Percentiles rank a stretch among this genome's conserved stretches.
These are phyloP conservation scores for Globisporangium nodosum DNA, from an alignment of 352 stramenopile genomes.

Conservation along the genomic window DNA sequence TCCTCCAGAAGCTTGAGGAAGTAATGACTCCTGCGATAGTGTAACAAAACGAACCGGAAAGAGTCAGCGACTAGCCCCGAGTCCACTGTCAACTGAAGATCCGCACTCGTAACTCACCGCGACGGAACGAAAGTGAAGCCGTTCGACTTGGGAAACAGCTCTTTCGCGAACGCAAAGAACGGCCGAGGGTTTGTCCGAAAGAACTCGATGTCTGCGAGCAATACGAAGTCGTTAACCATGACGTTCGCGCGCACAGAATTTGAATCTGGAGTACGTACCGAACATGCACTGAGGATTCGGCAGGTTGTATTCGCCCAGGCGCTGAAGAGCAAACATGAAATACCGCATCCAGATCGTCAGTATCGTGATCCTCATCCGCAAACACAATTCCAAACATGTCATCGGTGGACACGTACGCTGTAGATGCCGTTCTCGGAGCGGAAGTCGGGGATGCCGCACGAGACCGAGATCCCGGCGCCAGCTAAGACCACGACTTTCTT, in stretches of 20 bases:
- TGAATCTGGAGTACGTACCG: conserved; percentile 22
- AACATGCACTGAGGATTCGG: conserved; percentile 87
- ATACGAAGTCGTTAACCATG: neutral
- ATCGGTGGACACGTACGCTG: conserved; percentile 51
- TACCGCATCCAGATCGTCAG: neutral
- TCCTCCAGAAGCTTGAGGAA: conserved; percentile 94
- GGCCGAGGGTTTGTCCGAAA: conserved; percentile 94
- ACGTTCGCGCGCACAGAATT: neutral
- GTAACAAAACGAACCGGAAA: neutral
- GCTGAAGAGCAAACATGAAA: conserved; percentile 19
- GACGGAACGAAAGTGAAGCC: conserved; percentile 83
- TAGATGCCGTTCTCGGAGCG: conserved; percentile 92
- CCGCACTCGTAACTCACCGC: conserved; percentile 8
- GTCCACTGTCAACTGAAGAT: neutral
- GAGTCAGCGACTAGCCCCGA: neutral
- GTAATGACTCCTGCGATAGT: conserved; percentile 81
- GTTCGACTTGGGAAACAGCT: conserved; percentile 75
- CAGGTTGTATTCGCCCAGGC: conserved; percentile 74
- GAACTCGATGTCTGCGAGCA: conserved; percentile 92
- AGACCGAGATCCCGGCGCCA: conserved; percentile 95
- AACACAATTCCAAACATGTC: neutral
- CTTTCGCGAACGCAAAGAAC: conserved; percentile 97
- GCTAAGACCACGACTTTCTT: conserved; percentile 91
- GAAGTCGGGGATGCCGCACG: conserved; percentile 98
- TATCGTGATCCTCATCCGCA: neutral